phyloP scores from a whole-genome alignment of 495 filamentous ascomycete genomes.

The Hypomontagnella submonticulosa region DNA sequence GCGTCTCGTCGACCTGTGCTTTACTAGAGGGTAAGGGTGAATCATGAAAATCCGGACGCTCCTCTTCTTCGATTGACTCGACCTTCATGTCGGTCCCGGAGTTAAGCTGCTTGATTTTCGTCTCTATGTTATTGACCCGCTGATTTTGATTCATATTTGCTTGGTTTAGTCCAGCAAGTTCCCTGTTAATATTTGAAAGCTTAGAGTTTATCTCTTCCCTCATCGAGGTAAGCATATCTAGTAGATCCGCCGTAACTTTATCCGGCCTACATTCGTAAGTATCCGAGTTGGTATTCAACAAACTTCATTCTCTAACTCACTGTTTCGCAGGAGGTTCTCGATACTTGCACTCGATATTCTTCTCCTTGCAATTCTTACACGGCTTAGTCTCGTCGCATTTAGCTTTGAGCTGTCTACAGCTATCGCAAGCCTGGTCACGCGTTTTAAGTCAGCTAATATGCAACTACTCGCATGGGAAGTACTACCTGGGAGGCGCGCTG shows the following conservation, averaged over 20 bases:
- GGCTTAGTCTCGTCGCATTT: constrained; percentile 76
- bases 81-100: constrained; percentile 43
- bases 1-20: constrained; percentile 39
- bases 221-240: constrained; percentile 54
- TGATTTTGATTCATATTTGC: constrained; percentile 30
- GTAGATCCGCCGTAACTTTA: constrained; percentile 62
- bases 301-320: constrained; percentile 54
- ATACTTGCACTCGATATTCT: constrained; percentile 70
- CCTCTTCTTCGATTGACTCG: constrained; percentile 48
- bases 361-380: constrained; percentile 67
- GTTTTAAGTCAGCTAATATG: constrained; percentile 41
- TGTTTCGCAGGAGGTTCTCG: constrained; percentile 74
- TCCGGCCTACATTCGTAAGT: constrained; percentile 59
- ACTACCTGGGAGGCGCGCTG: constrained; percentile 63
- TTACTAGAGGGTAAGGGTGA: constrained; percentile 36
- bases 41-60: constrained; percentile 31
- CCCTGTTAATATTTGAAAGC: constrained; percentile 29
- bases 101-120: constrained; percentile 36
- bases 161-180: constrained; percentile 30
- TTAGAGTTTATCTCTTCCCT: constrained; percentile 47
- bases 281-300: neutral
- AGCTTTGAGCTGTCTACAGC: constrained; percentile 74
- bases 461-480: constrained; percentile 8
- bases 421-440: constrained; percentile 70
- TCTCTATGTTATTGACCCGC: constrained; percentile 43